Conservation (phyloP, 2,329 filamentous ascomycete genomes). For the Clarireedia monteithiana region DNA sequence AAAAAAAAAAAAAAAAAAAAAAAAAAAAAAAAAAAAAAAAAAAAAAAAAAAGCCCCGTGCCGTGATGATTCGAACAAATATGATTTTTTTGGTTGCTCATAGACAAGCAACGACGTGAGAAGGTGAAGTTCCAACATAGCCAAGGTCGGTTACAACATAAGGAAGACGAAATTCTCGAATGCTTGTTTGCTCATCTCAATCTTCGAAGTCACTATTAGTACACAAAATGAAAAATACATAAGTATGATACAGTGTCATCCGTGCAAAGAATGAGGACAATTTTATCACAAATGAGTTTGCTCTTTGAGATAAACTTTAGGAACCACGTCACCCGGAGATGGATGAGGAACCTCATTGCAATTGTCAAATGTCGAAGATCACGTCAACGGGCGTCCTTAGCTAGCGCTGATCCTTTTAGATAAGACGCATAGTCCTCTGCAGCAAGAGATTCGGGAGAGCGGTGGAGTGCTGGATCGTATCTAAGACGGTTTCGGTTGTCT, state of each 20-base stretch:
- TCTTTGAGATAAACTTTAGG: no score
- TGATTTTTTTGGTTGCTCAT: background rate
- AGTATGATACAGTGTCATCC: no score
- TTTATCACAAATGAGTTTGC: no score
- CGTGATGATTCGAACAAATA: slow-evolving; percentile 7
- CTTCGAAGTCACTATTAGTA: no score
- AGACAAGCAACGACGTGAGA: background rate
- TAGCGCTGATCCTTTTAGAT: background rate
- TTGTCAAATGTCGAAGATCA: background rate
- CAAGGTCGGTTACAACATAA: background rate
- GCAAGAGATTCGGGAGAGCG: slow-evolving; percentile 4
- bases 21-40: no score
- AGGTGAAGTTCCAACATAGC: background rate
- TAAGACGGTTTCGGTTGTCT: background rate
- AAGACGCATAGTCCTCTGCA: slow-evolving; percentile 5
- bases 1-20: no score
- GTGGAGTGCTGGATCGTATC: background rate
- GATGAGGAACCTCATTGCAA: background rate
- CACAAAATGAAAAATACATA: no score
- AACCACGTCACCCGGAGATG: no score
- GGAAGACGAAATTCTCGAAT: no score
- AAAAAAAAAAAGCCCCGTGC: no score
- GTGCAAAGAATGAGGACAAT: background rate
- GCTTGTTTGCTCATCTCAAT: no score
- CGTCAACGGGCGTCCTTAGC: background rate